phyloP scores from a whole-genome alignment of 2,329 filamentous ascomycete genomes.

The Alternaria arbusti region DNA sequence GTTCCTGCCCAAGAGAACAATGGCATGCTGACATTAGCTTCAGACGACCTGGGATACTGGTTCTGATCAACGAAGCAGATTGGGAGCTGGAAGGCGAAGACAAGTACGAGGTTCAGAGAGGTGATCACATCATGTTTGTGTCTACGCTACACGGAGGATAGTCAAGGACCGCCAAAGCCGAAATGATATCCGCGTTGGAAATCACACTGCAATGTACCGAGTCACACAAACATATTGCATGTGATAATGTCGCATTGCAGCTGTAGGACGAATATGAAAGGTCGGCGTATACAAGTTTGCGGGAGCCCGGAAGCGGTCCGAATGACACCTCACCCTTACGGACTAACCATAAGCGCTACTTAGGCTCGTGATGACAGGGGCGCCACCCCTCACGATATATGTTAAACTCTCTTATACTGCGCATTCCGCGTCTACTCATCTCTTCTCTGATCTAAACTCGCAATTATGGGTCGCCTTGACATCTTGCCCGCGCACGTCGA shows the following conservation, averaged over 20 bases:
- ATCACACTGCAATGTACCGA: not conserved
- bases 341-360: not conserved
- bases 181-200: not conserved
- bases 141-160: slow-evolving; percentile 94
- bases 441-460: not conserved
- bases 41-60: slow-evolving; percentile 92
- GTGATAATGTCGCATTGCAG: not conserved
- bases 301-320: not conserved
- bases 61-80: slow-evolving; percentile 96
- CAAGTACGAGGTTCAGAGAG: slow-evolving; percentile 78
- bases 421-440: not conserved
- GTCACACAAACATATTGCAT: not conserved
- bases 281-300: not conserved
- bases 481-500: slow-evolving; percentile 25
- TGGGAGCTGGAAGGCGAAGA: slow-evolving; percentile 98
- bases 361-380: not conserved
- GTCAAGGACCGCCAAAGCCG: not conserved
- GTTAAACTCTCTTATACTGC: not conserved
- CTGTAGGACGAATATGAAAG: not conserved
- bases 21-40: slow-evolving; percentile 18
- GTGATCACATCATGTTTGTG: slow-evolving; percentile 93
- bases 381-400: not conserved
- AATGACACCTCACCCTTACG: not conserved
- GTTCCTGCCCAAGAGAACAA: slow-evolving; percentile 37
- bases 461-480: slow-evolving; percentile 6